phyloP scores from a whole-genome alignment of 768 basidiomycete species.

The Boletus rufocinnamomeus region DNA sequence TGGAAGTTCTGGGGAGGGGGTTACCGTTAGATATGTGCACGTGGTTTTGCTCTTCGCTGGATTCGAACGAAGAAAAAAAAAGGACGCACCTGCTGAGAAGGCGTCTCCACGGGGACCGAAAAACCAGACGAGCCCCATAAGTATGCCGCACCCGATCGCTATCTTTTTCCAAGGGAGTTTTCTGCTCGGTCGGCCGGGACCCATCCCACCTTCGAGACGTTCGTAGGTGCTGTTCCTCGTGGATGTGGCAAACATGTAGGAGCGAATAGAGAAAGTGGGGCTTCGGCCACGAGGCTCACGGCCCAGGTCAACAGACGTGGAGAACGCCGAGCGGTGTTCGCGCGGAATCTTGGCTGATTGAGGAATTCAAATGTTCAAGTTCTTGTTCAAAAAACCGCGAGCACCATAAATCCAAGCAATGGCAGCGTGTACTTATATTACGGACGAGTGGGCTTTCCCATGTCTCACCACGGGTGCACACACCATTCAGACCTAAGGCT shows the following conservation, averaged over 20 bases:
- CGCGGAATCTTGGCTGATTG: slow-evolving; percentile 24
- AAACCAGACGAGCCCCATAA: slow-evolving; percentile 66
- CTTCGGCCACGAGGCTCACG: slow-evolving; percentile 28
- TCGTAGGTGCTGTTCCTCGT: slow-evolving; percentile 54
- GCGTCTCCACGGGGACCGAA: slow-evolving; percentile 50
- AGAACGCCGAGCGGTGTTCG: slow-evolving; percentile 25
- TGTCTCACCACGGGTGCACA: not conserved
- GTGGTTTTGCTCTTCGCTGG: not conserved
- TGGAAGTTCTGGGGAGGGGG: slow-evolving; percentile 13
- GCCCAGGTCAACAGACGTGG: slow-evolving; percentile 34
- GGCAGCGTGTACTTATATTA: not conserved
- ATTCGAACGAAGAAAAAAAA: not conserved
- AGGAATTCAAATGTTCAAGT: not conserved
- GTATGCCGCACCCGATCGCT: slow-evolving; percentile 53
- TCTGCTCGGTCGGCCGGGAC: slow-evolving; percentile 42
- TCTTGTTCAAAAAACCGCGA: not conserved
- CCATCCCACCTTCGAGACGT: slow-evolving; percentile 62
- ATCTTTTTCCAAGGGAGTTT: slow-evolving; percentile 66
- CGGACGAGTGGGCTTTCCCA: not conserved
- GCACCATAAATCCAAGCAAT: not conserved
- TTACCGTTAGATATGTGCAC: not conserved
- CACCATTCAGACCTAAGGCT: not conserved
- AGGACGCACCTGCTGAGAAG: slow-evolving; percentile 22
- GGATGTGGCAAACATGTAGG: slow-evolving; percentile 29
- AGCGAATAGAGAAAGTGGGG: slow-evolving; percentile 4